A percentile compares a stretch with the other conserved stretches of the same genome.
phyloP scores from a whole-genome alignment of 371 early-diverging fungal genomes.

The Mucor sp. region DNA sequence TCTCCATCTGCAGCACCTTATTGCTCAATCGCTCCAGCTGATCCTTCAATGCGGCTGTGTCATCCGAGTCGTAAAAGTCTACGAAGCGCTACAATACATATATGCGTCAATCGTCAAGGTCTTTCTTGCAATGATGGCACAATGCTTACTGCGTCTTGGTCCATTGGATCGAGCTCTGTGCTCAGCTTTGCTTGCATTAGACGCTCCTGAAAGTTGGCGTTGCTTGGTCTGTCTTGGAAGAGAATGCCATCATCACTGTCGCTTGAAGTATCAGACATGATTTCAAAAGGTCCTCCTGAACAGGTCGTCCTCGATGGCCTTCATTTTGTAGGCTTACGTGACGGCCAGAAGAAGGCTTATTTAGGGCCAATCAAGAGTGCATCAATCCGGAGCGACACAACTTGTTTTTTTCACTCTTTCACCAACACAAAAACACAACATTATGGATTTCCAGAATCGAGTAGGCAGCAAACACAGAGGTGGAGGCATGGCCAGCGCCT shows the following conservation, averaged over 20 bases:
- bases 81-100: slow-evolving; percentile 4
- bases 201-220: slow-evolving; percentile 31
- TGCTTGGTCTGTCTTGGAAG: slow-evolving; percentile 27
- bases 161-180: slow-evolving; percentile 16
- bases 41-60: slow-evolving; percentile 17
- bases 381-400: no score
- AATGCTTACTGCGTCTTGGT: slow-evolving; percentile 27
- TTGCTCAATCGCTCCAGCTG: neutral
- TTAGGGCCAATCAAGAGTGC: neutral
- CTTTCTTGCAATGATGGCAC: neutral
- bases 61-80: slow-evolving; percentile 2
- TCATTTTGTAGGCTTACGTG: neutral
- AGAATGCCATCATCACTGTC: slow-evolving; percentile 11
- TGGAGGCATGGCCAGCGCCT: slow-evolving; percentile 85
- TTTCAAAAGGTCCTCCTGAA: neutral
- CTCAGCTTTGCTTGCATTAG: slow-evolving; percentile 25
- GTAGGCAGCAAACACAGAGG: slow-evolving; percentile 93
- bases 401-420: neutral
- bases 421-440: neutral
- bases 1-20: slow-evolving; percentile 21
- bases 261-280: slow-evolving; percentile 13
- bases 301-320: neutral
- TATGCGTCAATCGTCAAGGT: neutral
- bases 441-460: slow-evolving; percentile 80
- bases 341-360: neutral